Evolutionary conservation across 2,329 filamentous ascomycete genomes (phyloP).

Genomic region (Curvularia hawaiiensis): DNA sequence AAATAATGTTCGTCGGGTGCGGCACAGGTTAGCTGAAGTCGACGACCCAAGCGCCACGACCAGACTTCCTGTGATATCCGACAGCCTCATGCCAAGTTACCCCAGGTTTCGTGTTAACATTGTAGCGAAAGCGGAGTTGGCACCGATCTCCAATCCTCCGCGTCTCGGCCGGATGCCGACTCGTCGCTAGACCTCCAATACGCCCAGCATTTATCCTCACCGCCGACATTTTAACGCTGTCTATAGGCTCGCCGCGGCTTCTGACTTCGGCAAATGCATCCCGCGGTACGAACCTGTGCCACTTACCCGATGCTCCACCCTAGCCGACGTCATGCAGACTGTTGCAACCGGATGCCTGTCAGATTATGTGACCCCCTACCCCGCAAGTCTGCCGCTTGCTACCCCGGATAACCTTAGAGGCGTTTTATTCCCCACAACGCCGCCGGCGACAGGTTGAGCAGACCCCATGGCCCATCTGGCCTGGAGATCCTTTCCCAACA

Average conservation of each 20-base stretch:
- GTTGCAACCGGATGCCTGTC: slow-evolving; percentile 5
- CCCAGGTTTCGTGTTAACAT: background rate
- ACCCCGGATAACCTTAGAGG: slow-evolving; percentile 20
- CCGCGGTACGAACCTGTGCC: slow-evolving; percentile 1
- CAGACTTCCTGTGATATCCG: background rate
- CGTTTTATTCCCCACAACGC: slow-evolving; percentile 12
- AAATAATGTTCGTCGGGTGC: no score
- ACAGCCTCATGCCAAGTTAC: background rate
- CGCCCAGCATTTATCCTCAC: background rate
- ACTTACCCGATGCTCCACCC: slow-evolving; percentile 9
- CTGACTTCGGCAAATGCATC: slow-evolving; percentile 15
- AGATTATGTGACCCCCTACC: slow-evolving; percentile 23
- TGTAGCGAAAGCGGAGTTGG: background rate
- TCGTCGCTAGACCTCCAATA: background rate
- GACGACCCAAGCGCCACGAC: background rate
- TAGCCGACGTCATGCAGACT: slow-evolving; percentile 15
- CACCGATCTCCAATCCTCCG: background rate
- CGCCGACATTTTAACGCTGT: background rate
- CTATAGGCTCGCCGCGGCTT: slow-evolving; percentile 11
- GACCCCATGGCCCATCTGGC: background rate
- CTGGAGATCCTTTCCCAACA: slow-evolving; percentile 12
- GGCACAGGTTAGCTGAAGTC: background rate
- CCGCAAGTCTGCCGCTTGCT: slow-evolving; percentile 23
- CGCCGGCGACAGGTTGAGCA: slow-evolving; percentile 8
- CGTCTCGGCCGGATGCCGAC: slow-evolving; percentile 5